A percentile compares a stretch with the other conserved stretches of the same genome.
phyloP scores from a whole-genome alignment of 2,329 filamentous ascomycete genomes.

The Calonectria pauciramosa region DNA sequence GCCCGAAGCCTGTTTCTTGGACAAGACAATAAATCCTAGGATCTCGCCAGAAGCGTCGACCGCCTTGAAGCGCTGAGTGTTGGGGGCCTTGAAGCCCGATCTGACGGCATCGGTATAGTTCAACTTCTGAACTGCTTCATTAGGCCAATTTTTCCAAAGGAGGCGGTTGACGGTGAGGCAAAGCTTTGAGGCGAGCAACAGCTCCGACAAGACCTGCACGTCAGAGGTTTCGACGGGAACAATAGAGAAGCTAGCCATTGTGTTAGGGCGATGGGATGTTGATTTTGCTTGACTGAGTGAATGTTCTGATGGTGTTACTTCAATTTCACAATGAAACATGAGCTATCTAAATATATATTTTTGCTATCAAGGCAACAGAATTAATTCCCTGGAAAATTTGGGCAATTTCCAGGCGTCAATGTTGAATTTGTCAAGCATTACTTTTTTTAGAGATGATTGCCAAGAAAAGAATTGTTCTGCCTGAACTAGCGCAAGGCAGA shows the following conservation, averaged over 20 bases:
- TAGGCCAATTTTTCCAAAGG: slow-evolving; percentile 24
- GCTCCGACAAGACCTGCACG: slow-evolving; percentile 1
- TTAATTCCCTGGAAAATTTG: background rate
- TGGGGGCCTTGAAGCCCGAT: background rate
- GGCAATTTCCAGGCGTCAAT: background rate
- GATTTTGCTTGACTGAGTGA: background rate
- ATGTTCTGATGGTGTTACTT: background rate
- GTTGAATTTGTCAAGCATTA: background rate
- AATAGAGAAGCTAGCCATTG: background rate
- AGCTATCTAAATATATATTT: background rate
- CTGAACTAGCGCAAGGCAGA: background rate
- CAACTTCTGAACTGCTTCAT: slow-evolving; percentile 5
- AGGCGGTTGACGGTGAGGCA: slow-evolving; percentile 23
- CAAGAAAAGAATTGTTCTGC: background rate
- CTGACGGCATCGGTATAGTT: background rate
- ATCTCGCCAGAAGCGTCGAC: slow-evolving; percentile 20
- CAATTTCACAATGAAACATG: background rate
- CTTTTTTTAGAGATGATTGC: background rate
- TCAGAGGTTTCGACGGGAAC: slow-evolving; percentile 7
- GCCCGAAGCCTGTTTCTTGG: background rate
- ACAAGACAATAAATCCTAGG: slow-evolving; percentile 21
- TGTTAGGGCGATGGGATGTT: background rate
- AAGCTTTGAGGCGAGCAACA: slow-evolving; percentile 21
- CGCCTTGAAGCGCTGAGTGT: slow-evolving; percentile 2
- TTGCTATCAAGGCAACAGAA: background rate